Evolutionary conservation across 2,329 filamentous ascomycete genomes (phyloP).

Genomic region (Colletotrichum plurivorum): DNA sequence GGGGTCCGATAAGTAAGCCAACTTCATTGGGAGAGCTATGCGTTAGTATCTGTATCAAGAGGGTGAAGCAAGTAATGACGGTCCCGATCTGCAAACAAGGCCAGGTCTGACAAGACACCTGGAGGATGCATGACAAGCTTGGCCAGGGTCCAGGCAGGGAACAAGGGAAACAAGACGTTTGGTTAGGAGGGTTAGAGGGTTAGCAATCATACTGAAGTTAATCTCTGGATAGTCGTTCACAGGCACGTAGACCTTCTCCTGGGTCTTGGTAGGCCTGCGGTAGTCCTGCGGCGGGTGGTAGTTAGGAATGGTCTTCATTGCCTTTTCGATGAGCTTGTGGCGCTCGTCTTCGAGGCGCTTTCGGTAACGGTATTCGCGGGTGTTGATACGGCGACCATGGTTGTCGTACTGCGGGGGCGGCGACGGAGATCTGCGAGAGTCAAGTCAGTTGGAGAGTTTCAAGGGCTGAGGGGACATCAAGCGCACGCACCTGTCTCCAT

Average conservation of each 20-base stretch:
- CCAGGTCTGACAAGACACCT: slow-evolving; percentile 45
- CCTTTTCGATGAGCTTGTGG: slow-evolving; percentile 98
- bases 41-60: slow-evolving; percentile 81
- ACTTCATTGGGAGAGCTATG: slow-evolving; percentile 91
- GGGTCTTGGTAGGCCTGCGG: slow-evolving; percentile 98
- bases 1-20: slow-evolving; percentile 99
- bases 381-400: slow-evolving; percentile 99
- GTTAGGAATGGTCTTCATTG: slow-evolving; percentile 99
- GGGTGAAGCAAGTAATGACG: slow-evolving; percentile 53
- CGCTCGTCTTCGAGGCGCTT: slow-evolving; percentile 99
- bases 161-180: slow-evolving; percentile 53
- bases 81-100: slow-evolving; percentile 49
- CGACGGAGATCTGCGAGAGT: slow-evolving; percentile 83
- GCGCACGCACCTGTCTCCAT: slow-evolving; percentile 87
- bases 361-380: slow-evolving; percentile 97
- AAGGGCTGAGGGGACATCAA: slow-evolving; percentile 3
- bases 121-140: slow-evolving; percentile 54
- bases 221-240: slow-evolving; percentile 99
- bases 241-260: slow-evolving; percentile 99
- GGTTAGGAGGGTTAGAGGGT: slow-evolving; percentile 91
- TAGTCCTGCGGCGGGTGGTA: slow-evolving; percentile 99
- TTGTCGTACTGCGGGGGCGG: slow-evolving; percentile 98
- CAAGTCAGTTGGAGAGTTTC: slow-evolving; percentile 40
- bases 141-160: slow-evolving; percentile 60
- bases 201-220: slow-evolving; percentile 99